A percentile compares a stretch with the other conserved stretches of the same genome.
Evolutionary conservation across 495 filamentous ascomycete species (phyloP).

Genomic region (Talaromyces borbonicus): DNA sequence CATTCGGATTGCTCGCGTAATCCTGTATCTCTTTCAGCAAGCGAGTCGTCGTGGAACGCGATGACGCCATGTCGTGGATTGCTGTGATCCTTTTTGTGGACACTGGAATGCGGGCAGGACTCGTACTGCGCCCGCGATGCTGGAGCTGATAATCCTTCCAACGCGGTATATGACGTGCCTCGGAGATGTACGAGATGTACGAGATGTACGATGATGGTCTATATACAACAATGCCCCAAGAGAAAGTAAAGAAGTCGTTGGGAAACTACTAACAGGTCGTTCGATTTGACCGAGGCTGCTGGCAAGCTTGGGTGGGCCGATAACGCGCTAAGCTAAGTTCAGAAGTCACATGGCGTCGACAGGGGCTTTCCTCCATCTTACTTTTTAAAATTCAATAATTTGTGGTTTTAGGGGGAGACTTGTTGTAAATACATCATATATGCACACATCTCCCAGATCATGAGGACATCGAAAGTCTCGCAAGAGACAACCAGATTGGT

Average conservation of each 20-base stretch:
- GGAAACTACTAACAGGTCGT: neutral
- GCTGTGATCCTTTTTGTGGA: neutral
- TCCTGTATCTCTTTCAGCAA: slow-evolving; percentile 57
- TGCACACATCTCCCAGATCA: no score
- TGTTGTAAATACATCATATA: no score
- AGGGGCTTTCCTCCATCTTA: neutral
- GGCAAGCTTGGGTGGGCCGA: slow-evolving; percentile 1
- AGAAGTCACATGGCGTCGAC: neutral
- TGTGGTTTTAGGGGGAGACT: neutral
- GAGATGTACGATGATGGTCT: no score
- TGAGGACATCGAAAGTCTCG: slow-evolving; percentile 54
- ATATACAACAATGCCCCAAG: no score
- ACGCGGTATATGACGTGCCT: neutral
- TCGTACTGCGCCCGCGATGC: no score
- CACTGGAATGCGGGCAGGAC: neutral
- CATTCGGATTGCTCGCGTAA: slow-evolving; percentile 45
- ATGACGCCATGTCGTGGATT: slow-evolving; percentile 14
- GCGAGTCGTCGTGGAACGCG: slow-evolving; percentile 41
- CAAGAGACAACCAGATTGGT: slow-evolving; percentile 46
- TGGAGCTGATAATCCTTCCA: neutral
- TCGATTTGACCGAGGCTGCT: neutral
- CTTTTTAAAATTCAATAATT: neutral
- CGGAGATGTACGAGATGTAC: no score
- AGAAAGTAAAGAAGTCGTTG: neutral
- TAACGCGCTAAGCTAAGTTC: neutral